These are phyloP conservation scores for Gracilaria domingensis DNA, from an alignment of 23 red algal genomes.

Conservation along the genomic window DNA sequence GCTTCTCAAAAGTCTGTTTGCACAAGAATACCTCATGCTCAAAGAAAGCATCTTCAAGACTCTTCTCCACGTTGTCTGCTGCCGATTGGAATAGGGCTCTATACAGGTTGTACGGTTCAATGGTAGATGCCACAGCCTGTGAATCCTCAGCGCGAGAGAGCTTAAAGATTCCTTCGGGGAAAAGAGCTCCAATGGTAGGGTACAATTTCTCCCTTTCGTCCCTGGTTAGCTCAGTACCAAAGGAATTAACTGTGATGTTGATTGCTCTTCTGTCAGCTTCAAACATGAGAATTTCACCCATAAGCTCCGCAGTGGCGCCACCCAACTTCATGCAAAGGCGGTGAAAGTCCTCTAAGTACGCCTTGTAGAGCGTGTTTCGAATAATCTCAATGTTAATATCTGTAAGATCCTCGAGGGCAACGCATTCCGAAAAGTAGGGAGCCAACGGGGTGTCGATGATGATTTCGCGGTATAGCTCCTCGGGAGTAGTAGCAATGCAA, in stretches of 20 bases:
- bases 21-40: constrained; percentile 91
- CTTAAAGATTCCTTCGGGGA: constrained; percentile 79
- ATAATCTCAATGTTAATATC: constrained; percentile 99
- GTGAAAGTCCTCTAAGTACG: constrained; percentile 94
- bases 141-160: constrained; percentile 91
- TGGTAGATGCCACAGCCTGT: constrained; percentile 79
- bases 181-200: constrained; percentile 72
- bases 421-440: constrained; percentile 99
- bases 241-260: constrained; percentile 98
- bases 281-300: constrained; percentile 83
- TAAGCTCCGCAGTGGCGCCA: constrained; percentile 87
- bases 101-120: constrained; percentile 84
- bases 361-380: constrained; percentile 99
- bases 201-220: constrained; percentile 85
- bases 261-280: constrained; percentile 95
- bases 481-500: constrained; percentile 84
- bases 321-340: constrained; percentile 83
- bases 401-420: constrained; percentile 91
- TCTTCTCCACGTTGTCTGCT: constrained; percentile 86
- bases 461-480: constrained; percentile 98
- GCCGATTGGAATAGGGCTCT: constrained; percentile 83
- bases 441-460: constrained; percentile 98
- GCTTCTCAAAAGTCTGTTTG: constrained; percentile 92
- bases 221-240: constrained; percentile 87
- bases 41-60: constrained; percentile 93